Evolutionary conservation across 164 flowering plant species (phyloP), one percentile per base, ranked within the genome.

Genomic region (Buxus sempervirens): DNA sequence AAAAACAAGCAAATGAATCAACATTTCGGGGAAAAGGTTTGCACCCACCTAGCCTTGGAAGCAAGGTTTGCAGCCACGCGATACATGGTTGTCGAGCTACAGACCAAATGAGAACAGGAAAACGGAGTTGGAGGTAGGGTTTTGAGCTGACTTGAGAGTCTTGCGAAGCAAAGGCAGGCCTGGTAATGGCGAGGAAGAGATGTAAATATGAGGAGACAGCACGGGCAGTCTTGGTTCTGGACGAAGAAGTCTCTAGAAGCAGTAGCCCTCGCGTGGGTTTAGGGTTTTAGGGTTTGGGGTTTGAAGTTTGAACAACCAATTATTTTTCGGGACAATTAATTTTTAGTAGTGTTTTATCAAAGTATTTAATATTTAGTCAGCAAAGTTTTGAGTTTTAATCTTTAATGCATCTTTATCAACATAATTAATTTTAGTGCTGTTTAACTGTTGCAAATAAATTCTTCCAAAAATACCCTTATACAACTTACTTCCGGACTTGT

Each of bases 1-100:
- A 64, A 41, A 38, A 65, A 62, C 59, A 54, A 64, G 8, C 15
- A 48, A 54, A 49, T 36, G 8, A 15, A 58, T 9, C 54, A 27
- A 6, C 23, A 5, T 24, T 9, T 38, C 25, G 38, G 3, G 38
- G 38, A 57, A n/a, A 0, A 18, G 12, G 21, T 15, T 16, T 23
- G 23, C 0, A 4, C 53, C 32, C 62, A 72, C 81, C 76, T 51
- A 23, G 81, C 78, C 56, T 75, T 78, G 59, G 78, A 69, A 48
- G 78, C 81, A 41, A 78, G 66, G 56, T 59, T 63, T n/a, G 76
- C 73, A 14, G 67, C 81, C 5, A 70, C 72, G 16, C 81, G 70
- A 42, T 72, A 75, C 81, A 78, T 78, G 63, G 63, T 63, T 67
- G 32, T 41, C 13, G 36, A 28, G 18, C 16, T 45, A 22, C 2